Percentiles rank a stretch among this genome's conserved stretches.
phyloP scores from a whole-genome alignment of 176 grass and related monocot species.

The Tillandsia fasciculata region DNA sequence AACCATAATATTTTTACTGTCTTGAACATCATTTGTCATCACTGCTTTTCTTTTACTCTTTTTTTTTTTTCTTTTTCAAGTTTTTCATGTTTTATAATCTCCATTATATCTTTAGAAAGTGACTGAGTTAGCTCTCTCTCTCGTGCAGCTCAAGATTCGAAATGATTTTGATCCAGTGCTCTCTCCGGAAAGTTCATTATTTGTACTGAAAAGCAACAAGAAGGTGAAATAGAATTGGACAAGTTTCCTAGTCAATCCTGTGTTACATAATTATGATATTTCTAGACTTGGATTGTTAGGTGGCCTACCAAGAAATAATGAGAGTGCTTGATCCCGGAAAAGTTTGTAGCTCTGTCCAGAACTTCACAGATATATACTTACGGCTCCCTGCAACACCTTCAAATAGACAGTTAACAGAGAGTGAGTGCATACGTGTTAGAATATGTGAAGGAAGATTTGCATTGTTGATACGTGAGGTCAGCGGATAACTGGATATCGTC shows the following conservation, averaged over 20 bases:
- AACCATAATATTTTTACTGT: constrained; percentile 32
- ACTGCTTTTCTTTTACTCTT: neutral
- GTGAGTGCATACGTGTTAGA: constrained; percentile 93
- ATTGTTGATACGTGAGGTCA: constrained; percentile 87
- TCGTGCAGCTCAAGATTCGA: constrained; percentile 86
- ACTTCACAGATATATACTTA: constrained; percentile 93
- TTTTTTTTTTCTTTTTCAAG: neutral
- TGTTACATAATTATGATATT: constrained; percentile 7
- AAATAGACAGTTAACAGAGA: constrained; percentile 70
- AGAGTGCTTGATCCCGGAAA: constrained; percentile 77
- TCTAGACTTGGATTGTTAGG: constrained; percentile 34
- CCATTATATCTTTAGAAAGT: constrained; percentile 9
- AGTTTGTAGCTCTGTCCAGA: constrained; percentile 91
- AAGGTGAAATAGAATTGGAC: constrained; percentile 29
- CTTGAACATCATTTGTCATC: constrained; percentile 7
- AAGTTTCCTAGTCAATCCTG: neutral
- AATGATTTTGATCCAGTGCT: constrained; percentile 99
- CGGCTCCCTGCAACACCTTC: constrained; percentile 63
- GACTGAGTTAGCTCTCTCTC: neutral
- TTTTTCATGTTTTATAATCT: neutral
- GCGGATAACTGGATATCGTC: constrained; percentile 7
- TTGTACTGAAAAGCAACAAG: constrained; percentile 95
- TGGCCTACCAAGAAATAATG: constrained; percentile 73
- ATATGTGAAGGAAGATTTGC: constrained; percentile 99
- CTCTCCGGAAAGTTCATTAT: constrained; percentile 95